phyloP scores from a whole-genome alignment of 2,329 filamentous ascomycete species.

The Xylaria sp. region DNA sequence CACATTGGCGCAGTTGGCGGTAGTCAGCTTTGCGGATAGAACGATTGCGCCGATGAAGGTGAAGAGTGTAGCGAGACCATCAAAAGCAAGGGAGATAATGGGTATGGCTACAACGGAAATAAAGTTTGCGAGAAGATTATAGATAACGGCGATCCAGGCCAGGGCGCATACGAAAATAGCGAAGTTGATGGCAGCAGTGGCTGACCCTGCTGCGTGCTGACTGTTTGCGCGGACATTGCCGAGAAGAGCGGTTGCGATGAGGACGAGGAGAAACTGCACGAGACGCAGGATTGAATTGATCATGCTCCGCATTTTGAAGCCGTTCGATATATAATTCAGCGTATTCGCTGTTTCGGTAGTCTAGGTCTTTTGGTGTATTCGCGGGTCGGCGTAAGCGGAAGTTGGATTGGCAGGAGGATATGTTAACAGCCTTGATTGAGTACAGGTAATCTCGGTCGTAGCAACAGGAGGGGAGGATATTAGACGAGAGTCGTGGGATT shows the following conservation, averaged over 20 bases:
- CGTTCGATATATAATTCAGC: neutral
- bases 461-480: neutral
- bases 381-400: neutral
- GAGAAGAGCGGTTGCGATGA: constrained; percentile 66
- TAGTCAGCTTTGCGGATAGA: constrained; percentile 74
- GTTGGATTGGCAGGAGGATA: constrained; percentile 2
- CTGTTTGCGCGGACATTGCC: constrained; percentile 68
- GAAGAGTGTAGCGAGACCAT: constrained; percentile 69
- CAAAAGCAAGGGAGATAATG: constrained; percentile 43
- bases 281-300: constrained; percentile 61
- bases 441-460: constrained; percentile 9
- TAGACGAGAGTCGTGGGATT: neutral
- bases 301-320: constrained; percentile 48
- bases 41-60: constrained; percentile 77
- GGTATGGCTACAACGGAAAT: constrained; percentile 43
- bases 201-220: constrained; percentile 55
- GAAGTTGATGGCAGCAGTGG: constrained; percentile 66
- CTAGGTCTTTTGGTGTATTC: neutral
- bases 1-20: constrained; percentile 72
- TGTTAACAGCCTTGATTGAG: neutral
- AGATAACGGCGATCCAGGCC: constrained; percentile 72
- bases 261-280: constrained; percentile 62
- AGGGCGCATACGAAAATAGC: constrained; percentile 77
- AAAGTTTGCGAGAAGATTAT: constrained; percentile 45
- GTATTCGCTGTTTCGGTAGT: constrained; percentile 6